Base-by-base conservation (phyloP, 1,139 yeast genomes). In the Saccharomycopsis hybrid region DNA sequence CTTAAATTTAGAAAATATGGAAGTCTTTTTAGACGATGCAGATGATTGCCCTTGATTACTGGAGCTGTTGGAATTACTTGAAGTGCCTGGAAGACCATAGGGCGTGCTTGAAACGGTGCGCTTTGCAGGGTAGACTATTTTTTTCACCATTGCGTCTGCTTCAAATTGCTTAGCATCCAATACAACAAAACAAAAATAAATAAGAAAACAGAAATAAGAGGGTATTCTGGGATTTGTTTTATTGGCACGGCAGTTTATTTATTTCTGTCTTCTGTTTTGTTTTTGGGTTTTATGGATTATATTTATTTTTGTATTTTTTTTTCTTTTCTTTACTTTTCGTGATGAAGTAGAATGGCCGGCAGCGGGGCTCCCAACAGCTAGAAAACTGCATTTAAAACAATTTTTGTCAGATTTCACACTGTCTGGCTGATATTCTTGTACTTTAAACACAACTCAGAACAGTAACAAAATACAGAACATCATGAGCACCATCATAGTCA, bases 401-500 rank as follows among this genome's bases (percentile, higher is more conserved):
- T 18, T 38, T 9, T 38, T 38, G 9, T 5, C 11, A 5, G 4
- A 36, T 18, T 13, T 5, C 39, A 18, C 24, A 36, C 13, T 36
- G 39, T 4, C 4, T 18, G 24, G 24, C 39, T 8, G 5, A 5
- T 38, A 18, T 24, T 25, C 27, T 25, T 38, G 11, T 25, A 9
- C 18, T 4, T 25, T 25, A 18, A 18, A 38, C 11, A 13, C 24
- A 37, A 3, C 4, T n/a, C 8, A 4, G 11, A 38, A n/a, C 28
- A 28, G 7, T 4, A 28, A n/a, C 3, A 29, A n/a, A 28, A n/a
- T 40, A 40, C 24, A 9, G 11, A 5, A 38, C 4, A 24, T 28
- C 28, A 41, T 46, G 48, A 25, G 35, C n/a, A 35, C 11, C 24
- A 40, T 42, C 24, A 44, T 27, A 29, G 52, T 51, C 5, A 72